Evolutionary conservation across 2,329 filamentous ascomycete species (phyloP).

Genomic region (Colletotrichum chrysophilum): DNA sequence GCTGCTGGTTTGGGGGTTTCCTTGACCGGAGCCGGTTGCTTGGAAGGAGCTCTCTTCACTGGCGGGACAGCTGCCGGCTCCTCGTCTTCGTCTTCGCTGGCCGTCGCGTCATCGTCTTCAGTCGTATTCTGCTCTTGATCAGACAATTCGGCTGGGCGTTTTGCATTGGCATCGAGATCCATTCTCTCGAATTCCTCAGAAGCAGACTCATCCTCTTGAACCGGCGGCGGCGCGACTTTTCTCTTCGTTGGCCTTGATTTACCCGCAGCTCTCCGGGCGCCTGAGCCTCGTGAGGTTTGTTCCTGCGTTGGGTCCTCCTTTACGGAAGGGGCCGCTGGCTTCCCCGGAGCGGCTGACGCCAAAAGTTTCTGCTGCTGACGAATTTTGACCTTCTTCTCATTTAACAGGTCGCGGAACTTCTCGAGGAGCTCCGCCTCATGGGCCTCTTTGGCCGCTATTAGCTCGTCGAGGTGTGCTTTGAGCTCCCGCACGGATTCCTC

Average conservation of each 20-base stretch:
- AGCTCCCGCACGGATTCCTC: conserved; percentile 64
- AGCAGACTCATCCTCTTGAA: conserved; percentile 41
- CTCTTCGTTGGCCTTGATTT: conserved; percentile 55
- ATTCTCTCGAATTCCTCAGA: conserved; percentile 54
- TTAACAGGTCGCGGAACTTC: conserved; percentile 74
- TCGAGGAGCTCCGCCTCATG: conserved; percentile 71
- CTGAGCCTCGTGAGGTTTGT: conserved; percentile 28
- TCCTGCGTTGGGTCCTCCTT: conserved; percentile 30
- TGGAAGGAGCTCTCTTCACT: not conserved
- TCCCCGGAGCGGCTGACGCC: conserved; percentile 42
- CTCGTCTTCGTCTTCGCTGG: conserved; percentile 46
- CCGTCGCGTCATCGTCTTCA: conserved; percentile 42
- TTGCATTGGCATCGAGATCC: conserved; percentile 48
- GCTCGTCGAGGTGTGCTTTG: conserved; percentile 67
- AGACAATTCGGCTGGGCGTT: conserved; percentile 26
- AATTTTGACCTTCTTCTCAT: conserved; percentile 83
- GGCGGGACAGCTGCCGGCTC: conserved; percentile 36
- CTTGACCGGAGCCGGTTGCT: not conserved
- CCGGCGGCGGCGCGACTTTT: conserved; percentile 45
- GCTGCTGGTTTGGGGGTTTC: not conserved
- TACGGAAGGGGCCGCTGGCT: conserved; percentile 50
- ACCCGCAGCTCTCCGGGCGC: conserved; percentile 28
- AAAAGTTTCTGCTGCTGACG: conserved; percentile 73
- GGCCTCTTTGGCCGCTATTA: conserved; percentile 68
- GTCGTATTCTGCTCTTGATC: conserved; percentile 43